Percentiles rank a stretch among this genome's conserved stretches.
Conservation (phyloP, 352 stramenopile species). For the Phytophthora cajani region DNA sequence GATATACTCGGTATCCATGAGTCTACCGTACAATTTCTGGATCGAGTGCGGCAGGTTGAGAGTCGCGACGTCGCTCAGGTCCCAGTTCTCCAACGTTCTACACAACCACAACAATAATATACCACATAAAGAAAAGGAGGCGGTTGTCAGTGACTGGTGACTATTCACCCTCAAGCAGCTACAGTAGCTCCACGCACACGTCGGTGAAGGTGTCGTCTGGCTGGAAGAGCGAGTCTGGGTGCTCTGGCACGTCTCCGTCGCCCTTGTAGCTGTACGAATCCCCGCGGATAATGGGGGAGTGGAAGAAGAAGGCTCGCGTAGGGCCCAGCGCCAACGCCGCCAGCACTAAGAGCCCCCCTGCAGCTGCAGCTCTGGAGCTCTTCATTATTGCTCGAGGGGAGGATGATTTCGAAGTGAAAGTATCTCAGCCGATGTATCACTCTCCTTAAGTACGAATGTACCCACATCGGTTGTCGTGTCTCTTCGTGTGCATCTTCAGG, state of each 20-base stretch:
- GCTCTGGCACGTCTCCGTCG: constrained; percentile 50
- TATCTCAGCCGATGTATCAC: neutral
- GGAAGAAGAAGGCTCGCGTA: constrained; percentile 48
- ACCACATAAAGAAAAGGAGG: neutral
- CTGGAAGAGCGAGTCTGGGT: constrained; percentile 50
- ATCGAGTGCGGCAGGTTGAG: constrained; percentile 61
- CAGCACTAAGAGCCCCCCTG: constrained; percentile 10
- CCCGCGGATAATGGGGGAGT: constrained; percentile 48
- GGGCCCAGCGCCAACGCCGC: constrained; percentile 11
- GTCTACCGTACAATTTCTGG: constrained; percentile 50
- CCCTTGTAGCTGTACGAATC: constrained; percentile 63
- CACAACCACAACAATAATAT: neutral
- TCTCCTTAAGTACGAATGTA: constrained; percentile 19
- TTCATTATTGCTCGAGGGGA: neutral
- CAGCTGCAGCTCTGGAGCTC: no score
- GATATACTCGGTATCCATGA: no score
- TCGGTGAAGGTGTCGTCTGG: constrained; percentile 55
- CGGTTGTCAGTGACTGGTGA: neutral
- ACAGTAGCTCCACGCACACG: constrained; percentile 38
- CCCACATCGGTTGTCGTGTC: neutral
- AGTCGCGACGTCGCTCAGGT: constrained; percentile 44
- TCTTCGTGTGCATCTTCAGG: neutral
- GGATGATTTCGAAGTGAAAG: constrained; percentile 4
- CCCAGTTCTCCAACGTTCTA: constrained; percentile 72
- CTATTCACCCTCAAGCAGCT: neutral